A percentile compares a stretch with the other conserved stretches of the same genome.
Conservation (phyloP, 768 basidiomycete species). For the Suillus bovinus region DNA sequence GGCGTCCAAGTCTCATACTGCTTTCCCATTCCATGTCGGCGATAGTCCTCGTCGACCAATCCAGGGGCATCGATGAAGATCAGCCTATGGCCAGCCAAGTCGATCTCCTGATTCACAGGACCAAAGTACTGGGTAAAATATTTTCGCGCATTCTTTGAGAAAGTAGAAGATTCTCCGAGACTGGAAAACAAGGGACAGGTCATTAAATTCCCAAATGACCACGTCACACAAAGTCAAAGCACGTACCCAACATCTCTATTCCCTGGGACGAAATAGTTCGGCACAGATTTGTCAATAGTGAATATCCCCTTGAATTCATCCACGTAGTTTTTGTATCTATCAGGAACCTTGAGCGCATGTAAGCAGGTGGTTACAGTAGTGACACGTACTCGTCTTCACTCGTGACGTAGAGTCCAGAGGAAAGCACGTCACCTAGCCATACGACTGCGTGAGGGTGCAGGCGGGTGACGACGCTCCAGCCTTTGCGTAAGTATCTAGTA, state of each 20-base stretch:
- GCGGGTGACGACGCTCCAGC: conserved; percentile 63
- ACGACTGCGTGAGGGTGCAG: conserved; percentile 66
- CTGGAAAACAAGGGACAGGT: conserved; percentile 33
- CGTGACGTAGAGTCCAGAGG: conserved; percentile 56
- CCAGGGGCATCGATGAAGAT: conserved; percentile 75
- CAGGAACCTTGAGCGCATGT: conserved; percentile 9
- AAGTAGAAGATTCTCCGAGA: conserved; percentile 52
- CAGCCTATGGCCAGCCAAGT: conserved; percentile 69
- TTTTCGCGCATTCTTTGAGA: conserved; percentile 53
- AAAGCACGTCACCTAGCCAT: conserved; percentile 77
- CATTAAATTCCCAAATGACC: not conserved
- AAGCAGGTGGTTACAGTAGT: conserved; percentile 1
- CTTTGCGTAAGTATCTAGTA: conserved; percentile 64
- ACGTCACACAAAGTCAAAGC: not conserved
- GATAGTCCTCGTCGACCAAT: conserved; percentile 83
- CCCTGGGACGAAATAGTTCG: conserved; percentile 68
- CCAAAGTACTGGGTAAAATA: conserved; percentile 69
- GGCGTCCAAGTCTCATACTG: conserved; percentile 60
- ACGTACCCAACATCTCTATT: conserved; percentile 77
- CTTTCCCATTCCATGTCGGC: conserved; percentile 49
- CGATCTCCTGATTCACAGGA: conserved; percentile 59
- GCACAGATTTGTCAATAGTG: conserved; percentile 36
- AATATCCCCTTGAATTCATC: conserved; percentile 67
- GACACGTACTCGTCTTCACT: conserved; percentile 46
- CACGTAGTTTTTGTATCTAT: conserved; percentile 62